phyloP scores from a whole-genome alignment of 163 green algal genomes.

The Chloroidium sp. region DNA sequence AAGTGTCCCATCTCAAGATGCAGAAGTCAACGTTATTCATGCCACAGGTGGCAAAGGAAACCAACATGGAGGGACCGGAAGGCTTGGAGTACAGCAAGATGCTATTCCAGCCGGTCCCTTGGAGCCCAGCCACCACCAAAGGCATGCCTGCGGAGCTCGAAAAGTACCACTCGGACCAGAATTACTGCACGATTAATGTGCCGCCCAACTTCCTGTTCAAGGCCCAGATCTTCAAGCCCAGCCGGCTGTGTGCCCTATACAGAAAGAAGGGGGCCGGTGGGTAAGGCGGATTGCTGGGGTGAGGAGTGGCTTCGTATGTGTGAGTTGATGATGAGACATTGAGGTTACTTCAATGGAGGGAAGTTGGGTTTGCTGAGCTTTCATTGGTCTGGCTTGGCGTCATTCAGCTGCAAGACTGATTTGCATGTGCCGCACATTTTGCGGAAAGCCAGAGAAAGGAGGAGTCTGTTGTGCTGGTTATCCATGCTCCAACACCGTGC shows the following conservation, averaged over 20 bases:
- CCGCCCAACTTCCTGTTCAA: conserved; percentile 44
- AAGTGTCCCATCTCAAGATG: not conserved
- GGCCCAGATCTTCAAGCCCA: conserved; percentile 39
- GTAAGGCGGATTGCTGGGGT: too few species aligned
- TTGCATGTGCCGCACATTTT: too few species aligned
- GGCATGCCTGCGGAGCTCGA: conserved; percentile 49
- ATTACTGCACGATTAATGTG: conserved; percentile 46
- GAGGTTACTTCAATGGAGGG: too few species aligned
- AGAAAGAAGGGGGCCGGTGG: not conserved
- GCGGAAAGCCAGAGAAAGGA: too few species aligned
- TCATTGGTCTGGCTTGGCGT: not conserved
- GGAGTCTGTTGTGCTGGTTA: too few species aligned
- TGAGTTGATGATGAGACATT: too few species aligned
- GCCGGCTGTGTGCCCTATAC: conserved; percentile 35
- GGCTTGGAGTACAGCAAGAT: conserved; percentile 20
- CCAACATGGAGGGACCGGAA: not conserved
- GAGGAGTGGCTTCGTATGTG: too few species aligned
- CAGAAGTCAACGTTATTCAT: not conserved
- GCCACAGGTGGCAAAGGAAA: conserved; percentile 13
- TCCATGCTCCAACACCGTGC: too few species aligned
- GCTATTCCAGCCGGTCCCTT: conserved; percentile 51
- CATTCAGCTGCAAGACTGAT: not conserved
- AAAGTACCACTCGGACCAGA: conserved; percentile 24
- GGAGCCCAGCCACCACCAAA: conserved; percentile 32
- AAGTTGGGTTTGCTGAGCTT: too few species aligned